Conservation (phyloP, 805 yeast species). For the Saccharomycopsis fodiens region DNA sequence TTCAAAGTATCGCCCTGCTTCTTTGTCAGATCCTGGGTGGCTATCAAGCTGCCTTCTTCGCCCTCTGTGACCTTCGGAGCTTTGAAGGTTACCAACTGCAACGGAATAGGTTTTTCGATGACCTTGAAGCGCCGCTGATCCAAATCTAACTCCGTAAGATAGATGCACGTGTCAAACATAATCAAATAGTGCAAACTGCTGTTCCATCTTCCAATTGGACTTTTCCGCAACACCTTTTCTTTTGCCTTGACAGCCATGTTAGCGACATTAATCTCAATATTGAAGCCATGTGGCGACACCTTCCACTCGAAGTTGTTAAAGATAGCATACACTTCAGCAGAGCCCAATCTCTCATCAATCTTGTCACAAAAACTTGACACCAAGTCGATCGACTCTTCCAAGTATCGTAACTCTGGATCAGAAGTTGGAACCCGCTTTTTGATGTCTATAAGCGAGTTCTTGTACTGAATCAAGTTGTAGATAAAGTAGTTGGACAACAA, state of each 20-base stretch:
- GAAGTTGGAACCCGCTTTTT: not conserved
- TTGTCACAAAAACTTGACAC: conserved; percentile 16
- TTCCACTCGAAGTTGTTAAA: conserved; percentile 16
- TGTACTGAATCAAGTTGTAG: conserved; percentile 16
- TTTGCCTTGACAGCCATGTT: conserved; percentile 10
- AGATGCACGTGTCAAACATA: conserved; percentile 12
- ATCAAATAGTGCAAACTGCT: conserved; percentile 8
- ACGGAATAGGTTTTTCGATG: conserved; percentile 17
- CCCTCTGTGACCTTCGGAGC: conserved; percentile 7
- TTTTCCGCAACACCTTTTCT: conserved; percentile 7
- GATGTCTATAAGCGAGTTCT: conserved; percentile 15
- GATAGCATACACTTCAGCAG: conserved; percentile 15
- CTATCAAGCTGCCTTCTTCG: conserved; percentile 1
- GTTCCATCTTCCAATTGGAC: conserved; percentile 9
- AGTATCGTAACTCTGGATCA: conserved; percentile 10
- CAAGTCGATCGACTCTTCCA: conserved; percentile 12
- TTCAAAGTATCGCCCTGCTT: conserved; percentile 8
- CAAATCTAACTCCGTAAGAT: conserved; percentile 13
- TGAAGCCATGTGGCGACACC: conserved; percentile 9
- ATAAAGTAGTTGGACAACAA: conserved; percentile 17
- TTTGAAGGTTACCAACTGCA: conserved; percentile 10
- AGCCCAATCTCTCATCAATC: conserved; percentile 14
- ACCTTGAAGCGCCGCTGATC: conserved; percentile 11
- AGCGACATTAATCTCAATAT: conserved; percentile 12
- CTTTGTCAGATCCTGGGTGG: conserved; percentile 1